Base-by-base conservation (phyloP, 805 yeast genomes). In the Metschnikowia cerradonensis region DNA sequence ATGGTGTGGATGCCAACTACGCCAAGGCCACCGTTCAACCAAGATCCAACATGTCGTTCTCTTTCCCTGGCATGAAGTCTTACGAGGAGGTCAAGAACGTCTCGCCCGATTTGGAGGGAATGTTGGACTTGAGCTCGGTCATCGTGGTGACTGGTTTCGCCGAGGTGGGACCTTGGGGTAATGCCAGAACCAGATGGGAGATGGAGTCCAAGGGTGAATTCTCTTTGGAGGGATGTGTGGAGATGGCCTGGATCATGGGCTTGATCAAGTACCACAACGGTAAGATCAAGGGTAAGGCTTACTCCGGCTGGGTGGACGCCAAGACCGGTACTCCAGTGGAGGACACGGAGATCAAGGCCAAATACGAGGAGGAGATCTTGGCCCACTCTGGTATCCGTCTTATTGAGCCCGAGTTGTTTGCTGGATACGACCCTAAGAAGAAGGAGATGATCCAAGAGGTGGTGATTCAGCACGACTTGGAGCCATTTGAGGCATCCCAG, bases 161-260 rank as follows among this genome's bases (percentile, higher is more conserved):
- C 57, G 99, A 94, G 76, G 98, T 94, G 61, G 95, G 97, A 67
- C 99, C 99, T 65, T 95, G 97, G 96, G 99, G 99, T 82, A 90
- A 91, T 70, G 75, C 99, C 36, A 88, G 98, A 81, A 94, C 99
- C 51, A 84, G 99, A 80, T 94, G 99, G 99, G 98, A 94, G 74
- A 94, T 94, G 96, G 99, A 94, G 76, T 89, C 97, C 42, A 60
- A 70, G 54, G 99, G 99, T 64, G 90, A 88, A 67, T 94, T 94
- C 74, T 91, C 97, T 8, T 77, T 94, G 62, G 99, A 94, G 75
- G 99, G 99, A 66, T 87, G 97, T 66, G 86, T 94, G 67, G 99
- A 94, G 77, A 91, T 94, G 96, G 98, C 99, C 45, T 94, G 98
- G 97, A 91, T 94, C 62, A 94, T 94, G 98, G 97, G 97, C 60